Evolutionary conservation across 2,329 filamentous ascomycete genomes (phyloP).

Genomic region (Podosphaera xanthii): DNA sequence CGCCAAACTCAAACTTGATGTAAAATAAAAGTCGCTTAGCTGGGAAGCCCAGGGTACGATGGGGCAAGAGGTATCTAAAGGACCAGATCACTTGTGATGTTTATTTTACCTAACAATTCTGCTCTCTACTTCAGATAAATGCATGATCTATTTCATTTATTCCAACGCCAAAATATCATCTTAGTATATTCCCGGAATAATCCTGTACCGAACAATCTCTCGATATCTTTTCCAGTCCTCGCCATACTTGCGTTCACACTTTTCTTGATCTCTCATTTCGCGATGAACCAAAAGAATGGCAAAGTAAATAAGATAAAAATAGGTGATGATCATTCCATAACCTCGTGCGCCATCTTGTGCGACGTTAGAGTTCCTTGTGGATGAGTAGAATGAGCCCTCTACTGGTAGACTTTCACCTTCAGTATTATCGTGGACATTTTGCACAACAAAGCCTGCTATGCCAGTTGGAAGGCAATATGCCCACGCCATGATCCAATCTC

Average conservation of each 20-base stretch:
- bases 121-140: background rate
- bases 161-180: background rate
- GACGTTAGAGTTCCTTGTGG: slow-evolving; percentile 34
- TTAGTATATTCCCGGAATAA: slow-evolving; percentile 69
- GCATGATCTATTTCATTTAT: background rate
- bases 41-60: too few relatives aligned
- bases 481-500: slow-evolving; percentile 89
- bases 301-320: slow-evolving; percentile 91
- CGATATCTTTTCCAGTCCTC: slow-evolving; percentile 82
- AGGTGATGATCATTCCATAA: slow-evolving; percentile 73
- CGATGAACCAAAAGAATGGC: slow-evolving; percentile 68
- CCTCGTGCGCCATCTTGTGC: slow-evolving; percentile 52
- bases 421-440: slow-evolving; percentile 25
- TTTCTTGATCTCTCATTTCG: slow-evolving; percentile 70
- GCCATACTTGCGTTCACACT: slow-evolving; percentile 79
- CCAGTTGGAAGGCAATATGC: slow-evolving; percentile 74
- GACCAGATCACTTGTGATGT: too few relatives aligned
- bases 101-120: background rate
- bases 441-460: slow-evolving; percentile 56
- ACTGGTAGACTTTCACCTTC: slow-evolving; percentile 25
- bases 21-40: too few relatives aligned
- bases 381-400: slow-evolving; percentile 29
- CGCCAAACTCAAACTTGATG: too few relatives aligned
- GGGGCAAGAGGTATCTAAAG: too few relatives aligned
- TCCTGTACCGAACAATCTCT: slow-evolving; percentile 44